These are phyloP conservation scores for Chalara sp. DNA, from an alignment of 2,329 filamentous ascomycete species.

Conservation along the genomic window DNA sequence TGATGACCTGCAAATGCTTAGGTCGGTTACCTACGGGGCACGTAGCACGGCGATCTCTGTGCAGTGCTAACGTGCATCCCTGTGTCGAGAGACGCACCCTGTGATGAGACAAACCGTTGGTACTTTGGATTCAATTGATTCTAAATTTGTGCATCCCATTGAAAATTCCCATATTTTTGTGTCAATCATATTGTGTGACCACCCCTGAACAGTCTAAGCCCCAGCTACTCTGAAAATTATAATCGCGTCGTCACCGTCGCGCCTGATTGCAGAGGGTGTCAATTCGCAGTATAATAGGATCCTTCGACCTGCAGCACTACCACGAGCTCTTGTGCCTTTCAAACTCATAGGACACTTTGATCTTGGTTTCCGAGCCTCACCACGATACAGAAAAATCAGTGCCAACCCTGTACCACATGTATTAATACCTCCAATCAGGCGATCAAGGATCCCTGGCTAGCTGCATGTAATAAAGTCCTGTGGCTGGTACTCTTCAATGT, in stretches of 20 bases:
- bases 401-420: neutral
- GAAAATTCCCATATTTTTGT: conserved; percentile 6
- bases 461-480: too few relatives aligned
- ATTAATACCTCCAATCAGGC: neutral
- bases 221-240: conserved; percentile 9
- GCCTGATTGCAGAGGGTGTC: conserved; percentile 6
- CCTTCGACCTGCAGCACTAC: neutral
- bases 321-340: neutral
- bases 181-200: conserved; percentile 10
- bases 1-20: too few relatives aligned
- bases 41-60: too few relatives aligned
- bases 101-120: neutral
- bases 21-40: too few relatives aligned
- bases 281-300: conserved; percentile 6
- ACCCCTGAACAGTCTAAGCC: conserved; percentile 11
- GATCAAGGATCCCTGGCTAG: too few relatives aligned
- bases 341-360: neutral
- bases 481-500: too few relatives aligned
- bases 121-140: neutral
- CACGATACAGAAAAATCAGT: neutral
- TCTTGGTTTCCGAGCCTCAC: neutral
- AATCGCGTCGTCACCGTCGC: conserved; percentile 8
- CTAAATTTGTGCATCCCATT: conserved; percentile 2
- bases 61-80: neutral
- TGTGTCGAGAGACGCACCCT: neutral